A percentile compares a stretch with the other conserved stretches of the same genome.
phyloP scores from a whole-genome alignment of 768 basidiomycete genomes.

The Pholiota molesta region DNA sequence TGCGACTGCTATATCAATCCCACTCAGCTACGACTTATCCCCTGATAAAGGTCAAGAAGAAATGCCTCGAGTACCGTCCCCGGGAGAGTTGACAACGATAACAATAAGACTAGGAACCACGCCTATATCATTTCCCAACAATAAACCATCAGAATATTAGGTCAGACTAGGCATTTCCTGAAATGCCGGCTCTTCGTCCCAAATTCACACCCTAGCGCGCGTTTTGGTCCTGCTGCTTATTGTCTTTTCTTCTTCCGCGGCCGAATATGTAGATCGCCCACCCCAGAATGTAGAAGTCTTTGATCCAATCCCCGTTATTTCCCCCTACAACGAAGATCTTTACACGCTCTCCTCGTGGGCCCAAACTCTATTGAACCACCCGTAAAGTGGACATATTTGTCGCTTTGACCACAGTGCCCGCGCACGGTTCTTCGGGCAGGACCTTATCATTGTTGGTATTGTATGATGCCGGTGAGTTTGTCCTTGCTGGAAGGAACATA shows the following conservation, averaged over 20 bases:
- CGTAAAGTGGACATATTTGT: conserved; percentile 27
- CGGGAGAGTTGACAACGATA: conserved; percentile 26
- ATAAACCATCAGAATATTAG: conserved; percentile 33
- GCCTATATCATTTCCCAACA: conserved; percentile 26
- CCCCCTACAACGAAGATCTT: conserved; percentile 26
- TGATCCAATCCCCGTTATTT: conserved; percentile 30
- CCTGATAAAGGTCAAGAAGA: conserved; percentile 15
- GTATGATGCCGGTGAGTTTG: conserved; percentile 25
- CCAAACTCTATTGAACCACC: conserved; percentile 34
- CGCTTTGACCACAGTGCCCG: conserved; percentile 27
- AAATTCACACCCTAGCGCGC: conserved; percentile 30
- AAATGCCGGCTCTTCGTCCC: conserved; percentile 25
- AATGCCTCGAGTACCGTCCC: conserved; percentile 9
- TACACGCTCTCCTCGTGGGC: conserved; percentile 35
- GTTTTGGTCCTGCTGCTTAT: conserved; percentile 34
- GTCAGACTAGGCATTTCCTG: conserved; percentile 22
- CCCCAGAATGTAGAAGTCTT: conserved; percentile 35
- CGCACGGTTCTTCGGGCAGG: conserved; percentile 28
- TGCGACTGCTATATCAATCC: not conserved
- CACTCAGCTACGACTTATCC: conserved; percentile 5
- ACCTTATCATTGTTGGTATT: conserved; percentile 32
- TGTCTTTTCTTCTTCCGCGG: conserved; percentile 27
- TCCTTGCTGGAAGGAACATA: conserved; percentile 31
- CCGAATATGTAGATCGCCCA: conserved; percentile 19
- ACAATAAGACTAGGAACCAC: conserved; percentile 49